Percentiles rank a stretch among this genome's conserved stretches.
phyloP scores from a whole-genome alignment of 1,284 basidiomycete genomes.

The Coriolopsis trogii region DNA sequence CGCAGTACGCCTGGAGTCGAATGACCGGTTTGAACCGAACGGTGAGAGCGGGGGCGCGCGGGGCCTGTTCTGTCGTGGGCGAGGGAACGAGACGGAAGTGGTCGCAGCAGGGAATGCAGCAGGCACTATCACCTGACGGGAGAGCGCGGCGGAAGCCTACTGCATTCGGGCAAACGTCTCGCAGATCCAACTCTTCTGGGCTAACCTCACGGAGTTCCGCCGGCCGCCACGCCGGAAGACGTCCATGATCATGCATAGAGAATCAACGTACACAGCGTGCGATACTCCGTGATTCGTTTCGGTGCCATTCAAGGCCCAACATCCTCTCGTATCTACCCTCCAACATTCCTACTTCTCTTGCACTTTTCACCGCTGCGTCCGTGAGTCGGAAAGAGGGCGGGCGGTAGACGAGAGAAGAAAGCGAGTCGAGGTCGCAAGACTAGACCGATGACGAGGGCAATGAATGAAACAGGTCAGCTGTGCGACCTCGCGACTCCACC shows the following conservation, averaged over 20 bases:
- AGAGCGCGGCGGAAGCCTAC: constrained; percentile 9
- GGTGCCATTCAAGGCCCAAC: no score
- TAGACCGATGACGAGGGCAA: constrained; percentile 11
- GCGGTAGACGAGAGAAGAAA: constrained; percentile 8
- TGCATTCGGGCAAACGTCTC: background rate
- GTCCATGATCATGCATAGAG: no score
- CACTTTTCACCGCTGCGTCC: no score
- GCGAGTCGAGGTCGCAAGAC: constrained; percentile 11
- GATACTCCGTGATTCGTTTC: no score
- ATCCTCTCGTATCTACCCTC: no score
- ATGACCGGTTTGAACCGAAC: constrained; percentile 18
- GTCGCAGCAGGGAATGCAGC: background rate
- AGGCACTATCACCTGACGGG: constrained; percentile 18
- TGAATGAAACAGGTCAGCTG: constrained; percentile 18
- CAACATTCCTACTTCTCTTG: no score
- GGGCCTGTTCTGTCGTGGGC: constrained; percentile 2
- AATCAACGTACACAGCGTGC: no score
- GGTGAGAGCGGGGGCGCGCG: constrained; percentile 18
- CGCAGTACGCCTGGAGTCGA: background rate
- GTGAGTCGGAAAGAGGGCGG: background rate
- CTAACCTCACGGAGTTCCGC: no score
- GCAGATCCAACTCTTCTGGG: background rate
- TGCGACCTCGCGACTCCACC: no score
- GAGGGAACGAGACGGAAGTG: constrained; percentile 16
- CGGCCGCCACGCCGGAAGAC: no score